These are phyloP conservation scores for Cytospora leucostoma DNA, from an alignment of 2,329 filamentous ascomycete genomes.

Conservation along the genomic window DNA sequence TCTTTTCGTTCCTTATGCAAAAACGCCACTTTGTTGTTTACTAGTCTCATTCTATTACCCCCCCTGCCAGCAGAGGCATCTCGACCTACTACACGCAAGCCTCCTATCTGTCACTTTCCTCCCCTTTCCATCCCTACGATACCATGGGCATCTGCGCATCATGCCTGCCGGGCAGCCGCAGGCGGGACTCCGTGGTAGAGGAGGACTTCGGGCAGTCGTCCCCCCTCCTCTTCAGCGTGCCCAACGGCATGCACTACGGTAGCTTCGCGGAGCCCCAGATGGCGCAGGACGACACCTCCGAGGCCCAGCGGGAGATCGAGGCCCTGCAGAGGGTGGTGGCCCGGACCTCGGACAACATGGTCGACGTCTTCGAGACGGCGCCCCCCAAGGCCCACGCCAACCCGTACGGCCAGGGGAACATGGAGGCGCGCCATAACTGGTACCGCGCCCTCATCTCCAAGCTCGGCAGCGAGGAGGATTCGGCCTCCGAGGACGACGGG, in stretches of 20 bases:
- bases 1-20: too few species aligned
- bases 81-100: neutral
- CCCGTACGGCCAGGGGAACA: conserved; percentile 51
- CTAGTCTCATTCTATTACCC: too few species aligned
- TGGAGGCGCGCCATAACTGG: conserved; percentile 56
- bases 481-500: conserved; percentile 37
- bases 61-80: neutral
- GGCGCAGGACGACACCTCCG: conserved; percentile 59
- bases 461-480: conserved; percentile 49
- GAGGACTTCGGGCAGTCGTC: conserved; percentile 54
- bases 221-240: conserved; percentile 64
- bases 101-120: neutral
- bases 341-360: conserved; percentile 65
- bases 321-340: conserved; percentile 64
- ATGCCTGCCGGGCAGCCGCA: conserved; percentile 13
- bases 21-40: too few species aligned
- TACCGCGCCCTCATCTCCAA: conserved; percentile 66
- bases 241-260: conserved; percentile 60
- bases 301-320: conserved; percentile 64
- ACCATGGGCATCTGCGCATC: conserved; percentile 24
- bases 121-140: neutral
- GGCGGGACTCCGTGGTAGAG: conserved; percentile 9
- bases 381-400: conserved; percentile 47
- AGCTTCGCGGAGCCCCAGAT: conserved; percentile 61
- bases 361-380: conserved; percentile 67